Conservation (phyloP, 148 eudicot species). For the Silene latifolia region DNA sequence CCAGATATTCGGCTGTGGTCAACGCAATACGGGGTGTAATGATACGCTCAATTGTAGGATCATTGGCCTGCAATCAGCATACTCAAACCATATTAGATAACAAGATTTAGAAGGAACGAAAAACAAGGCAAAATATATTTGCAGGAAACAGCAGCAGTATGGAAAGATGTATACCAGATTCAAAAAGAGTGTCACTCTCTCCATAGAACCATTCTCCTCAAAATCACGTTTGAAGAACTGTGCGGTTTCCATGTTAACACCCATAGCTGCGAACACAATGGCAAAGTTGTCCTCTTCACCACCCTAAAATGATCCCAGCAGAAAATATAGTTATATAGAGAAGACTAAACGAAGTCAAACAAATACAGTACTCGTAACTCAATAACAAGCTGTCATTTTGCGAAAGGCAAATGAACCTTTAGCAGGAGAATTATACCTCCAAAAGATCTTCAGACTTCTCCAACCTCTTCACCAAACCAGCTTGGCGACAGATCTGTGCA, state of each 20-base stretch:
- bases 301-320: slow-evolving; percentile 26
- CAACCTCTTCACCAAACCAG: slow-evolving; percentile 94
- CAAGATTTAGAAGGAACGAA: background rate
- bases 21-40: slow-evolving; percentile 98
- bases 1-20: slow-evolving; percentile 95
- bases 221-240: slow-evolving; percentile 99
- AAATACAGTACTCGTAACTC: too few relatives aligned
- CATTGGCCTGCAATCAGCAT: slow-evolving; percentile 68
- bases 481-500: slow-evolving; percentile 98
- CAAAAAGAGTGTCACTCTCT: slow-evolving; percentile 95
- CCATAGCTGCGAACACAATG: slow-evolving; percentile 99
- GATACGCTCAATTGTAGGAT: slow-evolving; percentile 97
- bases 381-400: too few relatives aligned
- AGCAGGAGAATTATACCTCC: slow-evolving; percentile 51
- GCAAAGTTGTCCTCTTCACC: slow-evolving; percentile 97
- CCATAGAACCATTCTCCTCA: slow-evolving; percentile 99
- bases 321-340: background rate
- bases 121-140: background rate
- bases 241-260: slow-evolving; percentile 99
- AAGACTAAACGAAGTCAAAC: background rate
- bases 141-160: background rate
- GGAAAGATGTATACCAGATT: slow-evolving; percentile 54
- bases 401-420: background rate
- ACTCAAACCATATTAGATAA: slow-evolving; percentile 9
- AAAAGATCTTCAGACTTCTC: slow-evolving; percentile 78